phyloP scores from a whole-genome alignment of 2,329 filamentous ascomycete genomes.

The Pyrenophora tritici-repentis region DNA sequence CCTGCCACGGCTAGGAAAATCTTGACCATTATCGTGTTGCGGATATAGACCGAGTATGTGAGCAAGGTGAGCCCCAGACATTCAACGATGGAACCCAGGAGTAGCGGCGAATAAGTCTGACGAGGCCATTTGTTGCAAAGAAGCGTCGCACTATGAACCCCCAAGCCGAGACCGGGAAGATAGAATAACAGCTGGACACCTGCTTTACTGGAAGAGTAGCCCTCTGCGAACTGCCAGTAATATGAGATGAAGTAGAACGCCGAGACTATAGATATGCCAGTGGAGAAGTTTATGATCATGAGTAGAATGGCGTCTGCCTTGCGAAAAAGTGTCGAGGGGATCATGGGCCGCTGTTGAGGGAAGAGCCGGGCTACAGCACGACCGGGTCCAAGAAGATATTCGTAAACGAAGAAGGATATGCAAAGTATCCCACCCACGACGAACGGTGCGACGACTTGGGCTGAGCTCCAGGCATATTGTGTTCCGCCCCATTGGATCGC shows the following conservation, averaged over 20 bases:
- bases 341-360: constrained; percentile 64
- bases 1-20: constrained; percentile 70
- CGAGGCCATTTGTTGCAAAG: constrained; percentile 65
- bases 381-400: constrained; percentile 59
- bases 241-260: constrained; percentile 72
- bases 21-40: constrained; percentile 59
- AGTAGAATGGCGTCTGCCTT: constrained; percentile 65
- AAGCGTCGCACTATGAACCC: constrained; percentile 63
- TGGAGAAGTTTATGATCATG: constrained; percentile 65
- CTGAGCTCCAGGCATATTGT: constrained; percentile 61
- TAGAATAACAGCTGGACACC: constrained; percentile 65
- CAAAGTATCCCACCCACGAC: constrained; percentile 56
- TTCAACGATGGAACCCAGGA: constrained; percentile 56
- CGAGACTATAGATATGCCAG: constrained; percentile 60
- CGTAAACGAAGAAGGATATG: constrained; percentile 58
- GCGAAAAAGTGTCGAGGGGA: constrained; percentile 64
- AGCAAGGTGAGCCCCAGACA: constrained; percentile 64
- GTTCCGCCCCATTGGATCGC: constrained; percentile 61
- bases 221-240: constrained; percentile 68
- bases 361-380: constrained; percentile 55
- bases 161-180: constrained; percentile 65
- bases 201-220: constrained; percentile 52
- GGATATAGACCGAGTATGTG: constrained; percentile 60
- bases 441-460: constrained; percentile 60
- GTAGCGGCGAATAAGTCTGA: constrained; percentile 65